Evolutionary conservation across 768 basidiomycete species (phyloP).

Genomic region (Mycena epipterygia): DNA sequence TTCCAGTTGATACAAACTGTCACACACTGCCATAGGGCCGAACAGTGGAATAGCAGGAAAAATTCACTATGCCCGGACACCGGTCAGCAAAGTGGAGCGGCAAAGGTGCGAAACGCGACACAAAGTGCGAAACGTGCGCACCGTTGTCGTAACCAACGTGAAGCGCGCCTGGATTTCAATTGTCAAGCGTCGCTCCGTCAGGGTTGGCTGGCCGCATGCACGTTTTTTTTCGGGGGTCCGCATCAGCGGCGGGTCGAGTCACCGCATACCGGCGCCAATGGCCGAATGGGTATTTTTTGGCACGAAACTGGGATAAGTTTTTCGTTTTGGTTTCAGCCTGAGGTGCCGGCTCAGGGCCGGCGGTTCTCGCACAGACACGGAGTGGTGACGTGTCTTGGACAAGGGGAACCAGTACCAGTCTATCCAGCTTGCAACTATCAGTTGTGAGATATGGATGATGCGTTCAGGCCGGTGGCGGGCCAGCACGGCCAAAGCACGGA

Average conservation of each 20-base stretch:
- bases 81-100: not conserved
- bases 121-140: conserved; percentile 33
- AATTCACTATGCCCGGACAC: not conserved
- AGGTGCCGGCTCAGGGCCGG: conserved; percentile 27
- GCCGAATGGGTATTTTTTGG: conserved; percentile 24
- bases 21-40: conserved; percentile 15
- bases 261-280: conserved; percentile 5
- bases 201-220: conserved; percentile 21
- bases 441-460: not conserved
- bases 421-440: conserved; percentile 13
- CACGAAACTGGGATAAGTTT: not conserved
- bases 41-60: conserved; percentile 6
- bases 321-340: too few relatives aligned
- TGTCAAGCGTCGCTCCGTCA: conserved; percentile 24
- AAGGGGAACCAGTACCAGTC: conserved; percentile 23
- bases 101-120: too few relatives aligned
- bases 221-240: conserved; percentile 11
- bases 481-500: too few relatives aligned
- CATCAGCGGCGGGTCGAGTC: not conserved
- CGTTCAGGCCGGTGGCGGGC: not conserved
- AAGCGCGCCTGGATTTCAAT: not conserved
- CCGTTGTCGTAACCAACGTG: conserved; percentile 11
- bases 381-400: conserved; percentile 2
- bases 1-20: conserved; percentile 25
- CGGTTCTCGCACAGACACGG: conserved; percentile 3